Evolutionary conservation across 2,329 filamentous ascomycete genomes (phyloP), one percentile per base, ranked within the genome.

Genomic region (Periconia sp.): DNA sequence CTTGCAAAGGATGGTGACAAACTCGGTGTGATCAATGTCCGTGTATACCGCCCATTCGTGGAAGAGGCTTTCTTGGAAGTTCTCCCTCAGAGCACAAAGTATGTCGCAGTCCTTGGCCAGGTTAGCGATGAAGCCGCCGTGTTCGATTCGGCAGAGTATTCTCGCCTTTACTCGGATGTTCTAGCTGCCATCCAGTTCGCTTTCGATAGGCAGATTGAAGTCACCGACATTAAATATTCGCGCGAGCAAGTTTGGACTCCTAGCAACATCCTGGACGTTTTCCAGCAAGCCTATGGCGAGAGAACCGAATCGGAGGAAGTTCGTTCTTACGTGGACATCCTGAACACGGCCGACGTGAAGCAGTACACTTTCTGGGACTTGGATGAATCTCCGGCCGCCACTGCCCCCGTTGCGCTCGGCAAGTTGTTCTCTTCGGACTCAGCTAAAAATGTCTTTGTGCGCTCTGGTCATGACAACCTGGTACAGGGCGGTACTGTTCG

Each of bases 321-420:
- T 13, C 69, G 60, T 71, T 87, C 63, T 67, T 81, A 73, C 75
- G 72, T 73, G 44, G 79, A 85, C 60, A 73, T 83, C 18, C 67
- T 82, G n/a, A 82, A 85, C 58, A 71, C 69, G 19, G 70, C 78
- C n/a, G 72, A 75, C 18, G 85, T 87, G 18, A 83, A 90, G 73
- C 90, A 97, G 75, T 97, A 94, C 78, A 88, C 87, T 13, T 97
- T 99, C 82, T 97, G 92, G 92, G 90, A 97, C 63, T 72, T 90
- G 41, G 93, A 96, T 68, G 83, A 86, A 72, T 92, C 92, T 27
- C 76, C 80, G 1, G 83, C 88, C 48, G 81, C 82, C 48, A 79
- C 80, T 54, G 86, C 91, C 1, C 87, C 91, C 11, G 76, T 83
- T 19, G 83, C 77, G 44, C 70, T 88, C 46, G 83, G 81, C 41